Evolutionary conservation across 208 protist genomes (phyloP).

Genomic region (Trypanosoma mega): DNA sequence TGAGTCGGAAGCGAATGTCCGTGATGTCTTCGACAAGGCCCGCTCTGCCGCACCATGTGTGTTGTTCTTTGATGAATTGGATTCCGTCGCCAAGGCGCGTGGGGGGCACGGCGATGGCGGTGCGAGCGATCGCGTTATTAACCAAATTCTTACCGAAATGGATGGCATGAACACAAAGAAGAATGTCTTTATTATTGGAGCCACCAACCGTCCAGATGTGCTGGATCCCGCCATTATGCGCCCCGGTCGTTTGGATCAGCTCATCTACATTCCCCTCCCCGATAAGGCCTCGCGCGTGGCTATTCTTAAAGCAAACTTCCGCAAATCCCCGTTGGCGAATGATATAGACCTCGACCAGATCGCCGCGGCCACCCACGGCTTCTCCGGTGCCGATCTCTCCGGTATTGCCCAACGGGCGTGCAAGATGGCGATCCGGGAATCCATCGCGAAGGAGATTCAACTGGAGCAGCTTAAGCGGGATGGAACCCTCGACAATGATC

Average conservation of each 20-base stretch:
- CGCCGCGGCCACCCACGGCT: slow-evolving; percentile 97
- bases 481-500: slow-evolving; percentile 58
- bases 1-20: slow-evolving; percentile 99
- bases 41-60: slow-evolving; percentile 99
- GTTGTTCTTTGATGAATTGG: slow-evolving; percentile 99
- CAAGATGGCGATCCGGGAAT: slow-evolving; percentile 92
- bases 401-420: slow-evolving; percentile 91
- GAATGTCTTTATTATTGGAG: slow-evolving; percentile 99
- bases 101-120: slow-evolving; percentile 97
- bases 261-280: slow-evolving; percentile 99
- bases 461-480: slow-evolving; percentile 65
- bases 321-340: slow-evolving; percentile 96
- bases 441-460: slow-evolving; percentile 88
- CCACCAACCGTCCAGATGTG: slow-evolving; percentile 99
- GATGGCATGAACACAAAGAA: slow-evolving; percentile 99
- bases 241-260: slow-evolving; percentile 95
- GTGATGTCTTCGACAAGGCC: slow-evolving; percentile 99
- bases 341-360: slow-evolving; percentile 97
- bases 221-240: slow-evolving; percentile 99
- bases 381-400: slow-evolving; percentile 99
- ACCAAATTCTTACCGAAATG: slow-evolving; percentile 99
- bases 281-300: slow-evolving; percentile 95
- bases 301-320: slow-evolving; percentile 97
- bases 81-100: slow-evolving; percentile 98
- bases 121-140: slow-evolving; percentile 99